A percentile compares a stretch with the other conserved stretches of the same genome.
These are phyloP conservation scores for Sphenostylis stenocarpa DNA, from an alignment of 306 rosid species.

Conservation along the genomic window DNA sequence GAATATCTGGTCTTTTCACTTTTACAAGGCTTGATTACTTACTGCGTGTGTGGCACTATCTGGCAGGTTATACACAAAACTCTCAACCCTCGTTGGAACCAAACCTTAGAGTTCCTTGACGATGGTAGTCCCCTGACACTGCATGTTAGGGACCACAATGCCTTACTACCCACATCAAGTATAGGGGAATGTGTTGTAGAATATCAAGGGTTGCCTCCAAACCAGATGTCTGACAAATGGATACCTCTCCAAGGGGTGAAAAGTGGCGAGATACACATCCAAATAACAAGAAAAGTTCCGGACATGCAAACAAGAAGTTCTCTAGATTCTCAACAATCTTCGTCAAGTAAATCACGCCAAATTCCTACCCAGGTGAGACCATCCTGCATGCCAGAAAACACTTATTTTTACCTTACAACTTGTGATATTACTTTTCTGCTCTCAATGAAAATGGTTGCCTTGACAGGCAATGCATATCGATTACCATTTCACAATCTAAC, in stretches of 20 bases:
- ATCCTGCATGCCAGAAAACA: slow-evolving; percentile 7
- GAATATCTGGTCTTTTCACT: neutral
- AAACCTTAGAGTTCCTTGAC: slow-evolving; percentile 79
- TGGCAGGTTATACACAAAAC: slow-evolving; percentile 64
- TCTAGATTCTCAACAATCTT: slow-evolving; percentile 55
- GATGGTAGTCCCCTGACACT: slow-evolving; percentile 65
- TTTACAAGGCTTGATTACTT: slow-evolving; percentile 4
- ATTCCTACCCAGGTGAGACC: slow-evolving; percentile 65
- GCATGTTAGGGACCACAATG: slow-evolving; percentile 76
- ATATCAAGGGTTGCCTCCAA: slow-evolving; percentile 73
- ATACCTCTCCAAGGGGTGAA: slow-evolving; percentile 82
- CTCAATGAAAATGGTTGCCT: neutral
- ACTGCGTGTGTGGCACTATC: slow-evolving; percentile 25
- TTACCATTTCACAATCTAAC: neutral
- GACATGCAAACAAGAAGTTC: slow-evolving; percentile 42
- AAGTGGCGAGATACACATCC: slow-evolving; percentile 76
- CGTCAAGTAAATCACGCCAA: slow-evolving; percentile 53
- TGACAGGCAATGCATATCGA: neutral
- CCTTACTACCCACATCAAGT: slow-evolving; percentile 58
- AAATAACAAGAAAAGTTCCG: slow-evolving; percentile 67
- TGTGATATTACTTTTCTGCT: neutral
- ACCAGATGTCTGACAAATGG: slow-evolving; percentile 76
- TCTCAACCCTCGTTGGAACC: slow-evolving; percentile 78
- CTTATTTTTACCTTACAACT: neutral
- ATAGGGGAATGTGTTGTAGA: slow-evolving; percentile 78